Base-by-base conservation (phyloP, 2,329 filamentous ascomycete species). In the Cercospora janseana region DNA sequence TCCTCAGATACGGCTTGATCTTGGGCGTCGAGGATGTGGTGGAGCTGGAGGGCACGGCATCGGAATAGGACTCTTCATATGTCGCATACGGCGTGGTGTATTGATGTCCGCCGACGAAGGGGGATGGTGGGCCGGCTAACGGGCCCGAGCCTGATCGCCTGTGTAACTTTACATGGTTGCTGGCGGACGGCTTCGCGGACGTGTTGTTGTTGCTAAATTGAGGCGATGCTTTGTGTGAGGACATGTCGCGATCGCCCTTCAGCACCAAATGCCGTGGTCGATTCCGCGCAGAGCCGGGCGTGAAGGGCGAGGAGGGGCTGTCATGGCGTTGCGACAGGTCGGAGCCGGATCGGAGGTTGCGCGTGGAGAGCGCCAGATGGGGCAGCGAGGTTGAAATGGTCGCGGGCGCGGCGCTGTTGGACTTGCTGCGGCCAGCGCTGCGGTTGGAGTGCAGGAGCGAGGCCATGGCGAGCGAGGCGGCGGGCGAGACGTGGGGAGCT, bases 1-100 rank as follows among this genome's bases (percentile, higher is more conserved):
- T 80, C 44, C 77, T 74, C 45, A 79, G 67, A 52, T 80, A 75
- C 2, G 79, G 78, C 63, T 80, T 81, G 64, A 79, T 74, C 63
- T 77, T 78, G 10, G 60, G 60, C 7, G 64, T 63, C 15, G 64
- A 61, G 21, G 35, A 27, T 8, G 48, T 40, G 24, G 52, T 40
- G 13, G 60, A 52, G 20, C 50, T 48, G 4, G 54, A 10, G 5
- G 50, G 45, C 7, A 37, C 24, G 35, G 26, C 35, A 24, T 55
- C 47, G 15, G 54, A 40, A 12, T 34, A 54, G 10, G 28, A 46
- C 48, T 66, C 63, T 26, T 65, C 60, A 40, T 66, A 63, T 9
- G 64, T 64, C 7, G 63, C 63, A 28, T 57, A 64, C 2, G 64
- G 63, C 12, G 62, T 64, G 12, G 57, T 59, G 56, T 63, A 66